phyloP scores from a whole-genome alignment of 352 stramenopile species.

The Plasmopara halstedii region DNA sequence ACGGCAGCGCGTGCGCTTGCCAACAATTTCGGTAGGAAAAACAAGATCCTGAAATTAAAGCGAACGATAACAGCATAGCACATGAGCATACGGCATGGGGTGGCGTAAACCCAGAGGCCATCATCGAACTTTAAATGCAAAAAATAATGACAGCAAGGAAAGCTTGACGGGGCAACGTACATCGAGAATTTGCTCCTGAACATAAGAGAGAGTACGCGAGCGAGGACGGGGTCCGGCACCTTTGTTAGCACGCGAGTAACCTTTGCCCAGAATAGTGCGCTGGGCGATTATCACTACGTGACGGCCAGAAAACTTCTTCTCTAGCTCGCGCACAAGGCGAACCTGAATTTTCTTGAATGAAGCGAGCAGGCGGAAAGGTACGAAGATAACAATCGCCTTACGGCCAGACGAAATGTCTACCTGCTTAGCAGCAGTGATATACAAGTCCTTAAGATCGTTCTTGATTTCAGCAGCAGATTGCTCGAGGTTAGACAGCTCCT shows the following conservation, averaged over 20 bases:
- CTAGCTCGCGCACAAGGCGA: constrained; percentile 96
- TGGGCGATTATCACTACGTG: constrained; percentile 99
- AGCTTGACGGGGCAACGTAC: constrained; percentile 47
- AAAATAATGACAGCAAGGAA: constrained; percentile 4
- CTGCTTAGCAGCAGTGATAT: constrained; percentile 99
- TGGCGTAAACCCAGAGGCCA: constrained; percentile 87
- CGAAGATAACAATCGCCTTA: constrained; percentile 99
- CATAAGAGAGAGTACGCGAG: constrained; percentile 95
- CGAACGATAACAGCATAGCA: constrained; percentile 17
- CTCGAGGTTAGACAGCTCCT: constrained; percentile 85
- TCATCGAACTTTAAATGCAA: constrained; percentile 54
- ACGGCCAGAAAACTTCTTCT: constrained; percentile 99
- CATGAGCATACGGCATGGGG: constrained; percentile 85
- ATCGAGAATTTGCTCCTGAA: constrained; percentile 99
- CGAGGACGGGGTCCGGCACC: constrained; percentile 92
- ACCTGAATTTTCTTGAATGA: constrained; percentile 99
- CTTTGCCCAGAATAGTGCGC: constrained; percentile 98
- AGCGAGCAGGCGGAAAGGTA: constrained; percentile 97
- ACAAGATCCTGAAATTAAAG: constrained; percentile 91
- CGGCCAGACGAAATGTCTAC: constrained; percentile 92
- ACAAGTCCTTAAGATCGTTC: constrained; percentile 96
- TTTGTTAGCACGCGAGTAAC: constrained; percentile 93
- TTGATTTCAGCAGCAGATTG: constrained; percentile 96
- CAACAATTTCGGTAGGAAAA: constrained; percentile 99
- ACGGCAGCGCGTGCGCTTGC: constrained; percentile 97